Percentiles rank a stretch among this genome's conserved stretches.
Conservation (phyloP, 2,329 filamentous ascomycete species). For the Botryotinia convoluta region DNA sequence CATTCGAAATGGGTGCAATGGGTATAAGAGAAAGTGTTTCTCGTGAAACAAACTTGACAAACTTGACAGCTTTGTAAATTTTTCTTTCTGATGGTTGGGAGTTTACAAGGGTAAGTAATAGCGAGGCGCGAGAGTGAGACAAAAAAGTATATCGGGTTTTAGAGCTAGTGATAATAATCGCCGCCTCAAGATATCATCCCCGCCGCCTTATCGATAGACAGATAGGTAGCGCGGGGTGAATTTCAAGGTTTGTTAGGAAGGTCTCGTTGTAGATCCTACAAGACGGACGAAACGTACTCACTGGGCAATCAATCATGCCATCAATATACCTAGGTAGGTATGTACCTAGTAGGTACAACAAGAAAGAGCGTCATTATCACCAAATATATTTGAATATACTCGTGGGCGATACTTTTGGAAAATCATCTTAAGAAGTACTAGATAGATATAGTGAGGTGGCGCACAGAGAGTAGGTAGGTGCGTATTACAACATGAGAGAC, state of each 20-base stretch:
- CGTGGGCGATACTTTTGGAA: neutral
- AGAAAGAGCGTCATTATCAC: neutral
- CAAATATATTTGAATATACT: neutral
- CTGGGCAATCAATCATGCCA: neutral
- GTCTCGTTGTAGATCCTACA: neutral
- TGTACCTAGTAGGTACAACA: neutral
- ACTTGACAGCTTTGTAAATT: slow-evolving; percentile 10
- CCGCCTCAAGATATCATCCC: slow-evolving; percentile 5
- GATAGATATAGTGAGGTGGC: neutral
- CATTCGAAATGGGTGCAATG: neutral
- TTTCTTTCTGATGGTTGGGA: slow-evolving; percentile 13
- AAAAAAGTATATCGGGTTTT: slow-evolving; percentile 3
- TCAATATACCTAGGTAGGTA: neutral
- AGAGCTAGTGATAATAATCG: neutral
- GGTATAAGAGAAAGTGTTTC: neutral
- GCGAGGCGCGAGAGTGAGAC: slow-evolving; percentile 13
- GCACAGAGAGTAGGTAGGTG: neutral
- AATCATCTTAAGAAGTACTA: neutral
- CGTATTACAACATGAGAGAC: neutral
- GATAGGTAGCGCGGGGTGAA: slow-evolving; percentile 19
- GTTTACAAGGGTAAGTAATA: slow-evolving; percentile 17
- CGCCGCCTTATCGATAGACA: slow-evolving; percentile 26
- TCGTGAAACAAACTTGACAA: neutral
- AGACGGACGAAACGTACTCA: neutral
- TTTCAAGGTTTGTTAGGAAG: slow-evolving; percentile 2